These are phyloP conservation scores for Primulina eburnea DNA, from an alignment of 257 asterid genomes.

Conservation along the genomic window DNA sequence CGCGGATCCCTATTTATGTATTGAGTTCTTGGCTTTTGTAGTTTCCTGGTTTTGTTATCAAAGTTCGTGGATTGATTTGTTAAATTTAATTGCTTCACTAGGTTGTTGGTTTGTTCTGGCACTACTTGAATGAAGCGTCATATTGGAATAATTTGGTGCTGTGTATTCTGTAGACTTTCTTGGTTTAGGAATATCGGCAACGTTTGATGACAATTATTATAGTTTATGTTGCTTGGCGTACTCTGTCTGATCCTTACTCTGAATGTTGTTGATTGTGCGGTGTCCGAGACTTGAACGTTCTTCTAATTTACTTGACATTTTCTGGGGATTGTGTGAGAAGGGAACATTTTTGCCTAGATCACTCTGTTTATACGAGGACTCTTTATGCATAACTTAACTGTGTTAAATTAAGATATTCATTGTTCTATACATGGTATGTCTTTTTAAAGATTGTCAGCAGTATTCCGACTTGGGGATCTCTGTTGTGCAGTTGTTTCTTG, in stretches of 20 bases:
- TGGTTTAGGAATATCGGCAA: constrained; percentile 8
- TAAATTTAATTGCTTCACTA: no score
- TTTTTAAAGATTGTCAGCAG: constrained; percentile 24
- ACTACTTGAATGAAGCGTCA: neutral
- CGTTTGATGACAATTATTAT: neutral
- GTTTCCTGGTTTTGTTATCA: neutral
- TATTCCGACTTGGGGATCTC: constrained; percentile 27
- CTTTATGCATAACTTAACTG: neutral
- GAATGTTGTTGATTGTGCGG: neutral
- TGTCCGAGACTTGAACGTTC: neutral
- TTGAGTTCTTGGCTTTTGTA: neutral
- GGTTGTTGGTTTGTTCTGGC: neutral
- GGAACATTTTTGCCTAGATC: neutral
- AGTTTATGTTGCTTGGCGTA: neutral
- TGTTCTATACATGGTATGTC: neutral
- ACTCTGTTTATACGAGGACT: neutral
- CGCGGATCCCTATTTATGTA: no score
- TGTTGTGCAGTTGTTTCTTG: constrained; percentile 32
- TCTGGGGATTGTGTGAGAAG: neutral
- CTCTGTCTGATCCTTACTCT: neutral
- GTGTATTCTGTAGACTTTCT: neutral
- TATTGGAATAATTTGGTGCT: neutral
- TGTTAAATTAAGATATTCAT: constrained; percentile 3
- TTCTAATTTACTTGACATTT: neutral
- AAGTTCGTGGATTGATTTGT: neutral